phyloP scores from a whole-genome alignment of 1,284 basidiomycete genomes.

The Hypsizygus ulmarius region DNA sequence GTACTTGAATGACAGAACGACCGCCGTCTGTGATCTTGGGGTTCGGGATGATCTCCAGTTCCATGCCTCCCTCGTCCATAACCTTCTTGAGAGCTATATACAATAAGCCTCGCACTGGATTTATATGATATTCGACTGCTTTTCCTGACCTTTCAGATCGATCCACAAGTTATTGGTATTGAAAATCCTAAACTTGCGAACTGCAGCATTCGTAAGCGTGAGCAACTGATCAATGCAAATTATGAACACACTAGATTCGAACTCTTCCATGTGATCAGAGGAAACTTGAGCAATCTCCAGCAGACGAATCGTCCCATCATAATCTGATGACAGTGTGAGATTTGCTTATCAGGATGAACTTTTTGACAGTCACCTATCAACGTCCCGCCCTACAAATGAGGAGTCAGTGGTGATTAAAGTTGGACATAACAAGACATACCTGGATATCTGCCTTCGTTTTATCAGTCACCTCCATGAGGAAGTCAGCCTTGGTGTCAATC shows the following conservation, averaged over 20 bases:
- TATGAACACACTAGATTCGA: slow-evolving; percentile 70
- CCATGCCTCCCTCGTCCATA: slow-evolving; percentile 89
- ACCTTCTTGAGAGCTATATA: slow-evolving; percentile 80
- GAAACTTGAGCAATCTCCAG: slow-evolving; percentile 99
- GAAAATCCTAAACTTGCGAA: slow-evolving; percentile 92
- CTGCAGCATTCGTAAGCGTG: slow-evolving; percentile 33
- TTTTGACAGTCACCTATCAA: slow-evolving; percentile 55
- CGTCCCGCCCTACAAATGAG: slow-evolving; percentile 75
- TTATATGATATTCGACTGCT: slow-evolving; percentile 1
- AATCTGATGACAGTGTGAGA: slow-evolving; percentile 47
- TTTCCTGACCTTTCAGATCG: slow-evolving; percentile 70
- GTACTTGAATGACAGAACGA: slow-evolving; percentile 74
- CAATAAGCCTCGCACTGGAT: not conserved
- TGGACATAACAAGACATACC: slow-evolving; percentile 25
- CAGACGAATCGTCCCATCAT: slow-evolving; percentile 90
- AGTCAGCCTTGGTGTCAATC: slow-evolving; percentile 83
- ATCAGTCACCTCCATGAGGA: slow-evolving; percentile 98
- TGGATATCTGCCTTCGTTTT: slow-evolving; percentile 99
- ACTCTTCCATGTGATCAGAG: slow-evolving; percentile 95
- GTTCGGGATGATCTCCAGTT: slow-evolving; percentile 93
- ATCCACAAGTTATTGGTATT: slow-evolving; percentile 99
- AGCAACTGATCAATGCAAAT: not conserved
- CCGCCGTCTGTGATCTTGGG: slow-evolving; percentile 88
- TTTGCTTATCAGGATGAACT: not conserved
- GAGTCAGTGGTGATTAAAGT: not conserved